Evolutionary conservation across 2,329 filamentous ascomycete genomes (phyloP).

Genomic region (Sordariomycetes sp.): DNA sequence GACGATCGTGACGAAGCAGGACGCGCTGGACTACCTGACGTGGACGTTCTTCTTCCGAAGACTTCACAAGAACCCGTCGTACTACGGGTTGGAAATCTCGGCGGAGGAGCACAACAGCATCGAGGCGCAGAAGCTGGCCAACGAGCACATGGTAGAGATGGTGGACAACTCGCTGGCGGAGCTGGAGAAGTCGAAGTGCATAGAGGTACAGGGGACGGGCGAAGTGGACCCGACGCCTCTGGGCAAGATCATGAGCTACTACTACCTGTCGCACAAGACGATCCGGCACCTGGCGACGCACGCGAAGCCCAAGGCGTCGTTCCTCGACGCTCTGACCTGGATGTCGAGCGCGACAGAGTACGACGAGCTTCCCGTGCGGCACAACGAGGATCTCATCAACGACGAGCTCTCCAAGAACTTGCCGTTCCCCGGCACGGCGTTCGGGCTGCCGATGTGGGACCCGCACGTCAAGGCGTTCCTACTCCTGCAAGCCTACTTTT

Average conservation of each 20-base stretch:
- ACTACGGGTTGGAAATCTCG: slow-evolving; percentile 90
- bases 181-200: slow-evolving; percentile 72
- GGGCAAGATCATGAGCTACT: slow-evolving; percentile 99
- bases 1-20: slow-evolving; percentile 88
- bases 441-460: slow-evolving; percentile 90
- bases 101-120: slow-evolving; percentile 85
- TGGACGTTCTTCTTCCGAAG: slow-evolving; percentile 99
- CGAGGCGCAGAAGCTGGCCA: slow-evolving; percentile 72
- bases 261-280: slow-evolving; percentile 92
- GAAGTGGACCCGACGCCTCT: slow-evolving; percentile 82
- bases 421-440: slow-evolving; percentile 42
- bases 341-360: slow-evolving; percentile 92
- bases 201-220: slow-evolving; percentile 71
- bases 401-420: slow-evolving; percentile 74
- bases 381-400: slow-evolving; percentile 98
- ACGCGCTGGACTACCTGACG: slow-evolving; percentile 91
- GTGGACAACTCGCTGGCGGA: slow-evolving; percentile 78
- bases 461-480: slow-evolving; percentile 95
- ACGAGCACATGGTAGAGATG: slow-evolving; percentile 88
- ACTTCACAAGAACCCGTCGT: slow-evolving; percentile 95
- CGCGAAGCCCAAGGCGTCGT: slow-evolving; percentile 61
- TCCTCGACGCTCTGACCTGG: slow-evolving; percentile 78
- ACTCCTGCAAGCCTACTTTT: slow-evolving; percentile 89
- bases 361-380: slow-evolving; percentile 90
- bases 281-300: slow-evolving; percentile 72